Conservation (phyloP, 805 yeast genomes). For the Ogataea populi-albae region DNA sequence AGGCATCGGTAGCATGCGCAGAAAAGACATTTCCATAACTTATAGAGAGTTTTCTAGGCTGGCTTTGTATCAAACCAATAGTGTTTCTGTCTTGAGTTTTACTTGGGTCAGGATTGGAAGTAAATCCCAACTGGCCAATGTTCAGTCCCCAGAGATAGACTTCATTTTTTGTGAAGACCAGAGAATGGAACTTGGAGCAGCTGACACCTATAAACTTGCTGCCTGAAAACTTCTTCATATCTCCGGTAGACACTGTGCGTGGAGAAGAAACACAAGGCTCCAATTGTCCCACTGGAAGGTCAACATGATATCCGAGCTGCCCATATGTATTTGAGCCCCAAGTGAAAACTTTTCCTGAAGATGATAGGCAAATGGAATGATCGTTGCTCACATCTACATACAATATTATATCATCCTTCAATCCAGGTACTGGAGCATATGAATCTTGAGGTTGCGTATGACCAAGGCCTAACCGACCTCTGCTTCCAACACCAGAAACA, state of each 20-base stretch:
- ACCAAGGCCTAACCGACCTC: conserved; percentile 71
- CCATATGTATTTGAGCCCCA: conserved; percentile 77
- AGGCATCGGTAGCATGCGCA: conserved; percentile 62
- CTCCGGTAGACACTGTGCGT: conserved; percentile 39
- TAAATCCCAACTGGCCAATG: conserved; percentile 75
- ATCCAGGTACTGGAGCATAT: conserved; percentile 41
- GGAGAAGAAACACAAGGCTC: conserved; percentile 37
- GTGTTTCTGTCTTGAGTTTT: conserved; percentile 14
- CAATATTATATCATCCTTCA: conserved; percentile 32
- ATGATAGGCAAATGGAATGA: conserved; percentile 60
- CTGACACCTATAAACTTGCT: conserved; percentile 42
- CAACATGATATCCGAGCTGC: conserved; percentile 60
- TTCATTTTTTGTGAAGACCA: conserved; percentile 49
- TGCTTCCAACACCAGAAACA: conserved; percentile 63
- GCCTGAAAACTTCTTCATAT: conserved; percentile 34
- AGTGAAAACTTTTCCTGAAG: conserved; percentile 52
- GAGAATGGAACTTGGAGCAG: conserved; percentile 69
- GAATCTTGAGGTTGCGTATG: conserved; percentile 39
- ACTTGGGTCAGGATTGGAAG: conserved; percentile 16
- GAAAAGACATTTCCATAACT: conserved; percentile 48
- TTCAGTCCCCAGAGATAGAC: conserved; percentile 75
- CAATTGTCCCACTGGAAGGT: conserved; percentile 19
- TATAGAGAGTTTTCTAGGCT: conserved; percentile 34
- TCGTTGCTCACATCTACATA: conserved; percentile 56
- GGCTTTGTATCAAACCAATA: conserved; percentile 10